Percentiles rank a stretch among this genome's conserved stretches.
Conservation (phyloP, 352 stramenopile genomes). For the Pythium pyrilobum region DNA sequence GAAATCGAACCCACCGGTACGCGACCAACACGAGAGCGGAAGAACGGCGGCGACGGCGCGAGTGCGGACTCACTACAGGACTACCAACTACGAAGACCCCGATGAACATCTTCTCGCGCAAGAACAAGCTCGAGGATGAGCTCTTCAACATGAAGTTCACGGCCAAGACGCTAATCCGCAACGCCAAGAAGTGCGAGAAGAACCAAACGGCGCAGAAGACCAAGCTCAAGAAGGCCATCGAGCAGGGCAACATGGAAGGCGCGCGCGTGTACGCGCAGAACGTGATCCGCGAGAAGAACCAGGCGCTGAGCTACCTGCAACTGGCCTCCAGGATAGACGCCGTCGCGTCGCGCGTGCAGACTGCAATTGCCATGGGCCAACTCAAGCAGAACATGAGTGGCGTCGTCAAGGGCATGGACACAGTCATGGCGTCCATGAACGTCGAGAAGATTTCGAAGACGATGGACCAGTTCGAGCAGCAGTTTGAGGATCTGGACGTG, state of each 20-base stretch:
- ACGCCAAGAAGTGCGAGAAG: constrained; percentile 98
- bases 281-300: constrained; percentile 81
- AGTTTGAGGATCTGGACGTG: constrained; percentile 99
- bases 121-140: constrained; percentile 84
- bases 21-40: not conserved
- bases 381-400: constrained; percentile 95
- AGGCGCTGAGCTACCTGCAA: constrained; percentile 94
- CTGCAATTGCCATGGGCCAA: constrained; percentile 93
- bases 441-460: constrained; percentile 95
- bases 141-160: constrained; percentile 91
- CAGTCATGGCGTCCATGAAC: constrained; percentile 96
- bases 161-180: constrained; percentile 84
- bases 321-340: constrained; percentile 95
- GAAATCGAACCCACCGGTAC: not conserved
- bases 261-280: constrained; percentile 97
- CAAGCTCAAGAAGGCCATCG: constrained; percentile 96
- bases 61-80: too few species aligned
- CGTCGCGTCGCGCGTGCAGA: constrained; percentile 94
- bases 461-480: constrained; percentile 99
- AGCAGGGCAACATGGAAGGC: constrained; percentile 96
- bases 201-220: constrained; percentile 92
- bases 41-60: not conserved
- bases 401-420: constrained; percentile 97
- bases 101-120: constrained; percentile 84
- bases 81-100: too few species aligned